Conservation (phyloP, 2,329 filamentous ascomycete genomes). For the Teratosphaeria epicoccoides region DNA sequence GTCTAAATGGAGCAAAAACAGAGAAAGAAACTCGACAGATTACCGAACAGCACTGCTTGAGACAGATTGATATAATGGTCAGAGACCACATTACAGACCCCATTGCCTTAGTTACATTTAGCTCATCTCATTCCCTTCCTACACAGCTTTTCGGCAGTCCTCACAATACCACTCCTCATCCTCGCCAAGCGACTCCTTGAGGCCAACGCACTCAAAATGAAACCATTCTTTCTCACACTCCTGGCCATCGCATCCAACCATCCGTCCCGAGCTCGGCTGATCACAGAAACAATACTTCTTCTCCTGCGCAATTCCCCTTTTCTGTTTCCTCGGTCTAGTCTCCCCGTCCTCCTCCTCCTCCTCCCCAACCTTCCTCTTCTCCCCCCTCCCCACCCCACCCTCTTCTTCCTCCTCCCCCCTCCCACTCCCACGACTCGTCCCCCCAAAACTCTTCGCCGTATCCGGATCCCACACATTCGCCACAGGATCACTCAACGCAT, state of each 20-base stretch:
- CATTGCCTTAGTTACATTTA: too few species aligned
- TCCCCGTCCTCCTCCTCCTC: neutral
- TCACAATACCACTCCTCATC: conserved; percentile 18
- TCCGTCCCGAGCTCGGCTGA: conserved; percentile 28
- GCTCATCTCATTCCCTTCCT: neutral
- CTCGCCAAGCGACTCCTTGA: conserved; percentile 48
- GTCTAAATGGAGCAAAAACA: too few species aligned
- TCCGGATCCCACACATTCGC: conserved; percentile 15
- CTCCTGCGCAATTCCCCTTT: neutral
- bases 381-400: neutral
- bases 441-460: conserved; percentile 5
- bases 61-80: too few species aligned
- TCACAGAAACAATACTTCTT: conserved; percentile 14
- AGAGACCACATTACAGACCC: too few species aligned
- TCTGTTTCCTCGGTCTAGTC: neutral
- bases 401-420: conserved; percentile 6
- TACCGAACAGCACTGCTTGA: too few species aligned
- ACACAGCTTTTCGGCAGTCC: conserved; percentile 6
- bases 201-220: conserved; percentile 63
- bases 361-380: conserved; percentile 4
- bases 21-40: too few species aligned
- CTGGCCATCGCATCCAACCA: conserved; percentile 72
- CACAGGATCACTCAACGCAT: conserved; percentile 19
- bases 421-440: conserved; percentile 1
- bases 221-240: conserved; percentile 74